A percentile compares a stretch with the other conserved stretches of the same genome.
Evolutionary conservation across 2,329 filamentous ascomycete species (phyloP).

Genomic region (Fusarium falciforme): DNA sequence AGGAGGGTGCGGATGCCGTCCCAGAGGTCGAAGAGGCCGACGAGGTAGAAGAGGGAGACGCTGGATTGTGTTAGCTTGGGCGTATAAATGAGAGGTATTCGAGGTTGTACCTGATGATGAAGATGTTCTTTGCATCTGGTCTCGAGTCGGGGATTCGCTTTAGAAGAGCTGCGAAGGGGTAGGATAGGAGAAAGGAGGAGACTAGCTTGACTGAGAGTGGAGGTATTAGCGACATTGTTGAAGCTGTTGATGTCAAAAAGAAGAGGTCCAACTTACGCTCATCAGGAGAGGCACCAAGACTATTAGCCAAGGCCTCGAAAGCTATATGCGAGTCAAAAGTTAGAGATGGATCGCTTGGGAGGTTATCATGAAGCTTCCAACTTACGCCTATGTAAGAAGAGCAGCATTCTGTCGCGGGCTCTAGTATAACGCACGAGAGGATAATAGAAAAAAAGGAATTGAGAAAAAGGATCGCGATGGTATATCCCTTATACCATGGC

Average conservation of each 20-base stretch:
- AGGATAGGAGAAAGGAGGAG: slow-evolving; percentile 89
- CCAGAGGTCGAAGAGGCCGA: slow-evolving; percentile 96
- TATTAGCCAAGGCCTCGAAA: slow-evolving; percentile 49
- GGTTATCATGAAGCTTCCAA: slow-evolving; percentile 4
- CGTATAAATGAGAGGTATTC: no score
- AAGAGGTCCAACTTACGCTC: slow-evolving; percentile 48
- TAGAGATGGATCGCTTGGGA: not conserved
- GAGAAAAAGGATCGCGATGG: not conserved
- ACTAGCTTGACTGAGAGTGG: slow-evolving; percentile 85
- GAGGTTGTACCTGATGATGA: slow-evolving; percentile 76
- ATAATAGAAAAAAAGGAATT: not conserved
- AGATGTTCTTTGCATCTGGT: slow-evolving; percentile 87
- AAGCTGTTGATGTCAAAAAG: not conserved
- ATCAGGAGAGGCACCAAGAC: slow-evolving; percentile 51
- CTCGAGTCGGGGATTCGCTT: slow-evolving; percentile 90
- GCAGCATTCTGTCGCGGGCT: slow-evolving; percentile 26
- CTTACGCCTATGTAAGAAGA: slow-evolving; percentile 36
- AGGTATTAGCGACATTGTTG: slow-evolving; percentile 19
- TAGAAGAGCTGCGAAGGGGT: slow-evolving; percentile 86
- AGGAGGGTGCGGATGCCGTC: slow-evolving; percentile 81
- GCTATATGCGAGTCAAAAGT: slow-evolving; percentile 37
- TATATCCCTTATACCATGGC: slow-evolving; percentile 26
- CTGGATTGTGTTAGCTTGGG: slow-evolving; percentile 52
- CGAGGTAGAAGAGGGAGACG: slow-evolving; percentile 87
- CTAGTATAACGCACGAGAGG: not conserved